Evolutionary conservation across 139 green algal genomes (phyloP).

Genomic region (Auxenochlorella pyrenoidosa): DNA sequence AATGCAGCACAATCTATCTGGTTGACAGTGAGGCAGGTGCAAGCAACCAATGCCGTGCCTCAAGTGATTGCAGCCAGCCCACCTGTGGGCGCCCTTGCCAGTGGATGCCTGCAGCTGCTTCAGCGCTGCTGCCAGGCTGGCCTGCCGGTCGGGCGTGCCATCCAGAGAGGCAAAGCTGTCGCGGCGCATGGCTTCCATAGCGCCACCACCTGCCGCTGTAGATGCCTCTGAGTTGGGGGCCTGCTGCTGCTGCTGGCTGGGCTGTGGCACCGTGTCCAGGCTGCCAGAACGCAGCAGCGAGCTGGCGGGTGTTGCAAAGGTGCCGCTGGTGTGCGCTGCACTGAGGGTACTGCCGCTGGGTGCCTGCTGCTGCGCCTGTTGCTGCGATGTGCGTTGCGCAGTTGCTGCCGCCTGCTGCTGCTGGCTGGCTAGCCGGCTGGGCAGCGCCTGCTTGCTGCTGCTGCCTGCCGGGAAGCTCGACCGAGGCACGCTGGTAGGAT

Average conservation of each 20-base stretch:
- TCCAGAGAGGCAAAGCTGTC: slow-evolving; percentile 16
- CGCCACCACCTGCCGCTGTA: background rate
- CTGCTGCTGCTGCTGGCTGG: background rate
- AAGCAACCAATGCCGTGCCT: background rate
- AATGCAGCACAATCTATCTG: too few species aligned
- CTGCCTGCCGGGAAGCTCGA: background rate
- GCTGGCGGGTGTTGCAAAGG: slow-evolving; percentile 29
- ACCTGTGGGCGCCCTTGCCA: slow-evolving; percentile 32
- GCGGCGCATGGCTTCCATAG: background rate
- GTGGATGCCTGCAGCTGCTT: slow-evolving; percentile 28
- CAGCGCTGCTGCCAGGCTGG: background rate
- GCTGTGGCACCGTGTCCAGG: background rate
- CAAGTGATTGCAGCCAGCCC: background rate
- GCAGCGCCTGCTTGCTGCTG: background rate
- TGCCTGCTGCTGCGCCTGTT: background rate
- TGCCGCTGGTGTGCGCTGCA: background rate
- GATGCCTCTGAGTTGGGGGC: background rate
- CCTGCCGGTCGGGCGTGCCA: slow-evolving; percentile 1
- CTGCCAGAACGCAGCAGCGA: slow-evolving; percentile 28
- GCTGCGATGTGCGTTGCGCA: background rate
- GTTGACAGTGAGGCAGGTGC: background rate
- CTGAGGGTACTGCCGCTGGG: background rate
- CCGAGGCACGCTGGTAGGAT: background rate
- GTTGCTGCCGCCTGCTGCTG: background rate
- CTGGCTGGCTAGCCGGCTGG: background rate